Conservation (phyloP, 192 early-diverging fungal genomes). For the Podila clonocystis region DNA sequence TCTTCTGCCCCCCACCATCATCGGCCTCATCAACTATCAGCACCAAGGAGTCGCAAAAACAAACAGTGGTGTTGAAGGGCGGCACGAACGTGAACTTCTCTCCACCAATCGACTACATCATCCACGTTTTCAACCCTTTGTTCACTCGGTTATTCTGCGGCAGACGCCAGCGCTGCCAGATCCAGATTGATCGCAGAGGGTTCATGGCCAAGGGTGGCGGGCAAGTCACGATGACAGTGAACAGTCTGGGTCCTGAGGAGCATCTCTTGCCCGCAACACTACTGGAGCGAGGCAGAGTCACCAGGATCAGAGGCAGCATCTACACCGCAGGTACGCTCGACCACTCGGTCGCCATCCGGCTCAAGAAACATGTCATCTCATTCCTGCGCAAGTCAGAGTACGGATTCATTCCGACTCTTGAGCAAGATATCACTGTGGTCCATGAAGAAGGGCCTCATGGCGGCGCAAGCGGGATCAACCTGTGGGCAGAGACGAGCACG, state of each 20-base stretch:
- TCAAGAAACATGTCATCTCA: not conserved
- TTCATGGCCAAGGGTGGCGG: slow-evolving; percentile 19
- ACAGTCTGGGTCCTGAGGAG: slow-evolving; percentile 9
- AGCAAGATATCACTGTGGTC: slow-evolving; percentile 2
- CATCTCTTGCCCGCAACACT: not conserved
- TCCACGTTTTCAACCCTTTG: slow-evolving; percentile 9
- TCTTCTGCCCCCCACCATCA: slow-evolving; percentile 29
- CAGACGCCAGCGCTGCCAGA: not conserved
- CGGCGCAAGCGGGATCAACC: slow-evolving; percentile 1
- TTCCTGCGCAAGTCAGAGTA: not conserved
- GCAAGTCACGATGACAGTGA: slow-evolving; percentile 32
- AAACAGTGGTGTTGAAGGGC: slow-evolving; percentile 42
- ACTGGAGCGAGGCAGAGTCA: slow-evolving; percentile 1
- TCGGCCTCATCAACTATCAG: not conserved
- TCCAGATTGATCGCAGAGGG: slow-evolving; percentile 11
- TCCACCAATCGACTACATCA: slow-evolving; percentile 30
- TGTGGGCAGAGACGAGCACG: slow-evolving; percentile 44
- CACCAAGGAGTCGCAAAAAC: not conserved
- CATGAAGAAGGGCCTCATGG: not conserved
- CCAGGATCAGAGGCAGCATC: slow-evolving; percentile 1
- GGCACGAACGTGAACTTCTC: slow-evolving; percentile 36
- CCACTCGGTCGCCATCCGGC: not conserved
- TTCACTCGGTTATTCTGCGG: not conserved
- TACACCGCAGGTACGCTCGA: slow-evolving; percentile 18
- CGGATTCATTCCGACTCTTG: not conserved